Evolutionary conservation across 257 asterid species (phyloP).

Genomic region (Cordia subcordata): DNA sequence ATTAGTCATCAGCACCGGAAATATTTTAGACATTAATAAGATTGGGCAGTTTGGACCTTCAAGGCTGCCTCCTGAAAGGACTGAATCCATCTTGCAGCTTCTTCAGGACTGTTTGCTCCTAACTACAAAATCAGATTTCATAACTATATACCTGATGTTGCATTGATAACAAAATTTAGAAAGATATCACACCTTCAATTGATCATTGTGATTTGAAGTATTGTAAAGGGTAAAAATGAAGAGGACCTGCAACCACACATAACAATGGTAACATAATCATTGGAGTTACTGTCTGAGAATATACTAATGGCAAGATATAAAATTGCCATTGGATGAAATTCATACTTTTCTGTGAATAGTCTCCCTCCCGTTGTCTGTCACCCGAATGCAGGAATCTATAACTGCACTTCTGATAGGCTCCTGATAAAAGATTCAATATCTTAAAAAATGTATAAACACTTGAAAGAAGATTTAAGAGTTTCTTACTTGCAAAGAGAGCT

Average conservation of each 20-base stretch:
- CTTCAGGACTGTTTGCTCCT: conserved; percentile 98
- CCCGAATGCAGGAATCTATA: conserved; percentile 93
- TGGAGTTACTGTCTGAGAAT: neutral
- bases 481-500: too few relatives aligned
- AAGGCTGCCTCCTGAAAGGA: conserved; percentile 83
- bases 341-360: conserved; percentile 84
- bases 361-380: conserved; percentile 94
- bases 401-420: conserved; percentile 93
- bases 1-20: conserved; percentile 30
- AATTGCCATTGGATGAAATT: conserved; percentile 1
- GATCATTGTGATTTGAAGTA: conserved; percentile 83
- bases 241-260: conserved; percentile 51
- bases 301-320: neutral
- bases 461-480: too few relatives aligned
- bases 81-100: conserved; percentile 95
- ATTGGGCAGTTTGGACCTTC: conserved; percentile 48
- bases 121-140: conserved; percentile 42
- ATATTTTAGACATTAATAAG: conserved; percentile 10
- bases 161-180: conserved; percentile 12
- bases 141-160: conserved; percentile 7
- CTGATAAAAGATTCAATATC: conserved; percentile 32
- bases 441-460: neutral
- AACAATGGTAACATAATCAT: neutral
- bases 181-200: conserved; percentile 66
- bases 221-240: conserved; percentile 82